phyloP scores from a whole-genome alignment of 805 yeast species.

The Wickerhamiella spandovensis region DNA sequence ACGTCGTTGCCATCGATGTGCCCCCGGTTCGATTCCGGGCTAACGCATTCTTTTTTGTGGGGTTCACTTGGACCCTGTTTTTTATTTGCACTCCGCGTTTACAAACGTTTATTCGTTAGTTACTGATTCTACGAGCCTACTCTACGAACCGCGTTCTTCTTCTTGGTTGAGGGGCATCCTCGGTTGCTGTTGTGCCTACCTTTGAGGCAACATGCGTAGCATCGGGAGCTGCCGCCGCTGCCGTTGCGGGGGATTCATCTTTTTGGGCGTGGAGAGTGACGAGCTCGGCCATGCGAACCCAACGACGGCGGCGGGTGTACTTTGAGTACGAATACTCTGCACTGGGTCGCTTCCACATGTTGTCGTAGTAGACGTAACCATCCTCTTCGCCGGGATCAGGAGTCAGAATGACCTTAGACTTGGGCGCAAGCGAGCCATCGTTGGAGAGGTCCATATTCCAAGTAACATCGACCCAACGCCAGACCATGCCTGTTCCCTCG shows the following conservation, averaged over 20 bases:
- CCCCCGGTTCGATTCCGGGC: slow-evolving; percentile 19
- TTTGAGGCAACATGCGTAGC: not conserved
- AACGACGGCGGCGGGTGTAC: slow-evolving; percentile 86
- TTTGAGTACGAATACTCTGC: slow-evolving; percentile 80
- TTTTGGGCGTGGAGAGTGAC: slow-evolving; percentile 22
- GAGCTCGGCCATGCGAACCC: slow-evolving; percentile 91
- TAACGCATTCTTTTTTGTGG: slow-evolving; percentile 15
- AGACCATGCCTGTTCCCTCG: slow-evolving; percentile 52
- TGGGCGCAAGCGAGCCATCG: slow-evolving; percentile 66
- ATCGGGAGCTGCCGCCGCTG: too few relatives aligned
- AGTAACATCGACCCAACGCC: slow-evolving; percentile 91
- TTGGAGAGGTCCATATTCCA: slow-evolving; percentile 87
- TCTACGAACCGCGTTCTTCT: not conserved
- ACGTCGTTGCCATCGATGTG: slow-evolving; percentile 15
- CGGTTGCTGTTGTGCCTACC: not conserved
- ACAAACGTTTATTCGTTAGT: too few relatives aligned
- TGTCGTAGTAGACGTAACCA: slow-evolving; percentile 81
- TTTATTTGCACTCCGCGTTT: too few relatives aligned
- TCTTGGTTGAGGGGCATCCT: not conserved
- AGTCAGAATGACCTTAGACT: slow-evolving; percentile 33
- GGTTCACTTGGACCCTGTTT: too few relatives aligned
- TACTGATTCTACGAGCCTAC: not conserved
- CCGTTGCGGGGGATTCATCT: not conserved
- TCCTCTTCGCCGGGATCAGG: slow-evolving; percentile 58
- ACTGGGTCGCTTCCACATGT: slow-evolving; percentile 85